Evolutionary conservation across 2,329 filamentous ascomycete genomes (phyloP).

Genomic region (Trichoderma polysporum): DNA sequence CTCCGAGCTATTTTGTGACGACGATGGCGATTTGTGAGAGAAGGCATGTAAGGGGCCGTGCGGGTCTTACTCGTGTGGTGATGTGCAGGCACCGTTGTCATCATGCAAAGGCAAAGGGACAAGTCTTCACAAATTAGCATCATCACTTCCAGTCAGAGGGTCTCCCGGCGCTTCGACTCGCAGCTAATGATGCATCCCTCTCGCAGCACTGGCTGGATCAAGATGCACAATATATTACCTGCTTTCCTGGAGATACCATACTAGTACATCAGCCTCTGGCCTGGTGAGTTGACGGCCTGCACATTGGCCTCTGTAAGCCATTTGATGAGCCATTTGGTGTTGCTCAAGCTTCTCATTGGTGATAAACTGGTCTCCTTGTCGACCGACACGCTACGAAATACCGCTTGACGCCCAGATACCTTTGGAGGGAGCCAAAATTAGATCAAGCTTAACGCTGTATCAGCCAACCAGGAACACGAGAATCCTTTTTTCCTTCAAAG

Average conservation of each 20-base stretch:
- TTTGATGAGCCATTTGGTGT: background rate
- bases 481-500: slow-evolving; percentile 23
- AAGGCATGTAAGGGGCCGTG: background rate
- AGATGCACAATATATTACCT: background rate
- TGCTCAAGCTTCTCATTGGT: background rate
- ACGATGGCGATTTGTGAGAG: slow-evolving; percentile 1
- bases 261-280: background rate
- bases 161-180: slow-evolving; percentile 8
- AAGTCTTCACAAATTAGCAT: slow-evolving; percentile 1
- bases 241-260: background rate
- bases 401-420: slow-evolving; percentile 1
- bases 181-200: background rate
- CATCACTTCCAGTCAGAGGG: background rate
- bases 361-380: background rate
- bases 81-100: background rate
- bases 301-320: background rate
- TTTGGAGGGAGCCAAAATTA: slow-evolving; percentile 32
- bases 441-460: slow-evolving; percentile 33
- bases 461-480: slow-evolving; percentile 37
- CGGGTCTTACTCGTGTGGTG: slow-evolving; percentile 1
- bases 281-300: background rate
- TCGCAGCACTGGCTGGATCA: background rate
- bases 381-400: background rate
- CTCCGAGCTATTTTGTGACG: slow-evolving; percentile 1
- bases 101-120: background rate